Conservation (phyloP, 148 eudicot genomes). For the Diospyros lotus region DNA sequence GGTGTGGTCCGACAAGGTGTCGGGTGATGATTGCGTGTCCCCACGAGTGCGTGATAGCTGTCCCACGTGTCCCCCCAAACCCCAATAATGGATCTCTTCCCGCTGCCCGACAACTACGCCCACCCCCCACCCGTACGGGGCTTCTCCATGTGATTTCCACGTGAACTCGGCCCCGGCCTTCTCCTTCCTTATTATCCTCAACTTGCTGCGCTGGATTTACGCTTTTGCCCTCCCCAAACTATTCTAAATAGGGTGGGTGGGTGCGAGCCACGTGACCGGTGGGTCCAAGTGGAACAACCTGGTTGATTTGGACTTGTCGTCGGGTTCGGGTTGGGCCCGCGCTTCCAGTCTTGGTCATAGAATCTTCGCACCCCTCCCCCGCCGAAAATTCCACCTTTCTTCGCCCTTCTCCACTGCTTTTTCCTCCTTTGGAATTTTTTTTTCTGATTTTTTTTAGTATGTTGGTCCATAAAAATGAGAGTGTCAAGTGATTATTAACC, state of each 20-base stretch:
- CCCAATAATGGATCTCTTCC: slow-evolving; percentile 33
- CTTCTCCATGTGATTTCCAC: slow-evolving; percentile 34
- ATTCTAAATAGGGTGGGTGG: too few species aligned
- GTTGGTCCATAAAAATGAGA: too few species aligned
- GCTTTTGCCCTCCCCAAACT: not conserved
- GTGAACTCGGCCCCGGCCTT: slow-evolving; percentile 26
- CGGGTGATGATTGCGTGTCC: slow-evolving; percentile 42
- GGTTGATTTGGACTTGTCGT: not conserved
- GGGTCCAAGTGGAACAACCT: not conserved
- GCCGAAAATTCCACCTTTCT: too few species aligned
- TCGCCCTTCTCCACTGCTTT: too few species aligned
- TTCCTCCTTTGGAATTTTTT: too few species aligned
- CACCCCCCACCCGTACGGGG: slow-evolving; percentile 18
- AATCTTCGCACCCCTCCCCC: too few species aligned
- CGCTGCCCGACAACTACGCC: slow-evolving; percentile 18
- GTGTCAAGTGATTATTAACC: too few species aligned
- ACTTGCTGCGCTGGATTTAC: not conserved
- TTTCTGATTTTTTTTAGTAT: too few species aligned
- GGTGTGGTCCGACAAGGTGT: slow-evolving; percentile 34
- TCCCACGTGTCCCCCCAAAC: slow-evolving; percentile 45
- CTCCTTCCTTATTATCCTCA: not conserved
- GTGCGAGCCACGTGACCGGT: not conserved
- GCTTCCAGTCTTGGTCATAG: not conserved
- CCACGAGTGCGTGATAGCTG: slow-evolving; percentile 38
- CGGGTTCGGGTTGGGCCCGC: not conserved